A percentile compares a stretch with the other conserved stretches of the same genome.
These are phyloP conservation scores for Juglanconis juglandina DNA, from an alignment of 2,329 filamentous ascomycete genomes.

Conservation along the genomic window DNA sequence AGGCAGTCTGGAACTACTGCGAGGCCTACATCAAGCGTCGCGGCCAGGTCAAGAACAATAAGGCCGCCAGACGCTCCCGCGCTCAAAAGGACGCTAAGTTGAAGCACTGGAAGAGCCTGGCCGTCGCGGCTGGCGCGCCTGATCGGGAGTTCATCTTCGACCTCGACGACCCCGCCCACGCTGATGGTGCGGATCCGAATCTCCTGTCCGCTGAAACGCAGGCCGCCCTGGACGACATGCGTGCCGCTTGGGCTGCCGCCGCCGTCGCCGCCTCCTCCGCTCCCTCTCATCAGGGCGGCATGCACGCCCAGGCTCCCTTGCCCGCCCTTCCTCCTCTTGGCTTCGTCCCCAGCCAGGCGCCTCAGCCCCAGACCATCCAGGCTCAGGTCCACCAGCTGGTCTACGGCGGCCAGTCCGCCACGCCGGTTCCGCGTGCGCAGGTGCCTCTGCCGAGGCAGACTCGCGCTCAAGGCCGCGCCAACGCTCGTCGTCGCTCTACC, in stretches of 20 bases:
- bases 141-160: conserved; percentile 8
- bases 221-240: background rate
- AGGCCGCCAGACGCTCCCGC: conserved; percentile 9
- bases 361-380: background rate
- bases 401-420: background rate
- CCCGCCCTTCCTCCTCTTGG: background rate
- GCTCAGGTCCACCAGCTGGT: background rate
- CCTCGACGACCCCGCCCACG: background rate
- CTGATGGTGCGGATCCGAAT: background rate
- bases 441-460: background rate
- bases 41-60: conserved; percentile 16
- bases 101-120: conserved; percentile 12
- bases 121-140: conserved; percentile 5
- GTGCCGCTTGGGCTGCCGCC: background rate
- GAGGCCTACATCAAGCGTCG: conserved; percentile 15
- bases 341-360: background rate
- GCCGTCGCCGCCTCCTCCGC: background rate
- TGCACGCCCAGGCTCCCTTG: background rate
- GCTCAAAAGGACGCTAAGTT: conserved; percentile 11
- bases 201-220: background rate
- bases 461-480: background rate
- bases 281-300: background rate
- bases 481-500: no score
- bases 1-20: conserved; percentile 15
- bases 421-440: background rate